phyloP scores from a whole-genome alignment of 2,329 filamentous ascomycete genomes.

The Aureobasidium subglaciale region DNA sequence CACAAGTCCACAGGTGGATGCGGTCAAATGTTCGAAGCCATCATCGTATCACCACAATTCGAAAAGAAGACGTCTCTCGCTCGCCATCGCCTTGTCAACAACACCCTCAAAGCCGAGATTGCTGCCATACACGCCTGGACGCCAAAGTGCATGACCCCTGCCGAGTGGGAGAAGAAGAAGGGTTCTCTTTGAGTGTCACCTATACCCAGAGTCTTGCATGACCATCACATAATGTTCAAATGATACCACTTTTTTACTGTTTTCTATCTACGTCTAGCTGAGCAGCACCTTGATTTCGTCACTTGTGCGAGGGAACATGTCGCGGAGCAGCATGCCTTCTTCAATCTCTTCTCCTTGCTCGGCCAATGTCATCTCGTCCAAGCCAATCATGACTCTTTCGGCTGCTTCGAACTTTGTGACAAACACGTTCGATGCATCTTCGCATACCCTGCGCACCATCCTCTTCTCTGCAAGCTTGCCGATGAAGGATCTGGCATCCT shows the following conservation, averaged over 20 bases:
- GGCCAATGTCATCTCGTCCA: slow-evolving; percentile 45
- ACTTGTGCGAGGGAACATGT: slow-evolving; percentile 56
- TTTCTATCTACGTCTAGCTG: slow-evolving; percentile 36
- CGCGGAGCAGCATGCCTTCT: slow-evolving; percentile 39
- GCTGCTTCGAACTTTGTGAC: slow-evolving; percentile 74
- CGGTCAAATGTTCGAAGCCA: slow-evolving; percentile 62
- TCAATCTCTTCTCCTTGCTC: slow-evolving; percentile 31
- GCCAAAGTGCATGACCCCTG: slow-evolving; percentile 84
- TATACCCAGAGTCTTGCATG: slow-evolving; percentile 1
- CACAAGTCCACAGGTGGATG: slow-evolving; percentile 51
- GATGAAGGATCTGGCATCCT: slow-evolving; percentile 82
- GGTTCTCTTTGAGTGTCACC: slow-evolving; percentile 13
- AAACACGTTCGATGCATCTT: slow-evolving; percentile 76
- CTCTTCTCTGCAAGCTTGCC: slow-evolving; percentile 64
- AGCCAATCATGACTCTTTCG: slow-evolving; percentile 53
- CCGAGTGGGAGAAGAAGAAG: slow-evolving; percentile 73
- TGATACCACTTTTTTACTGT: slow-evolving; percentile 1
- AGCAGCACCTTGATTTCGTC: slow-evolving; percentile 58
- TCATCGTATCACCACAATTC: slow-evolving; percentile 54
- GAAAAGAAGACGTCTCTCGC: slow-evolving; percentile 61
- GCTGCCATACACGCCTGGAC: slow-evolving; percentile 91
- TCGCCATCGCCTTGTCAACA: slow-evolving; percentile 80
- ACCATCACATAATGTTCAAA: slow-evolving; percentile 1
- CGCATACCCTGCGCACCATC: slow-evolving; percentile 68
- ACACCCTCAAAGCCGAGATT: slow-evolving; percentile 76